A percentile compares a stretch with the other conserved stretches of the same genome.
phyloP scores from a whole-genome alignment of 2,329 filamentous ascomycete genomes.

The Xylariaceae sp. region DNA sequence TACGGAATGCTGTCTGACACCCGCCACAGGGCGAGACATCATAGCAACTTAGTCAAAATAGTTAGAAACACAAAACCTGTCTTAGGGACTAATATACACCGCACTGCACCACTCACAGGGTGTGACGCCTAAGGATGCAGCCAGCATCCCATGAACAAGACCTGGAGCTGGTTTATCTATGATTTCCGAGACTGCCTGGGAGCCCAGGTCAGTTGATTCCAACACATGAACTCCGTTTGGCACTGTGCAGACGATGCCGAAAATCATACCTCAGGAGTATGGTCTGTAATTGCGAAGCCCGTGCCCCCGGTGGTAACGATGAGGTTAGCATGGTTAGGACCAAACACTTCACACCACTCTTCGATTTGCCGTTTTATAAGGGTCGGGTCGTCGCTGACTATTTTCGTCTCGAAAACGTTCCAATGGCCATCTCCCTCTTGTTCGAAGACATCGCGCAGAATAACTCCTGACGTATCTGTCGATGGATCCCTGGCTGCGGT shows the following conservation, averaged over 20 bases:
- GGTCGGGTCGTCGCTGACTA: constrained; percentile 73
- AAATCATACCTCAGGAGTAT: constrained; percentile 74
- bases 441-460: constrained; percentile 67
- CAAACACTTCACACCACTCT: constrained; percentile 65
- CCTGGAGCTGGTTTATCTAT: constrained; percentile 85
- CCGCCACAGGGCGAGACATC: constrained; percentile 93
- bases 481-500: constrained; percentile 79
- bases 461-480: constrained; percentile 69
- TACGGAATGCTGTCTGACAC: constrained; percentile 75
- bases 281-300: constrained; percentile 81
- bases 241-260: neutral
- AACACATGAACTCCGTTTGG: neutral
- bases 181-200: constrained; percentile 71
- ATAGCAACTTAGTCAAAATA: constrained; percentile 67
- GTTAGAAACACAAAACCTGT: neutral
- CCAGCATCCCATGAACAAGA: constrained; percentile 91
- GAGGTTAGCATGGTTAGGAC: constrained; percentile 63
- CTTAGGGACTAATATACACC: neutral
- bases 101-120: constrained; percentile 64
- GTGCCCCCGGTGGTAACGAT: constrained; percentile 90
- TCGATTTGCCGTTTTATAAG: constrained; percentile 74
- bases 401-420: constrained; percentile 65
- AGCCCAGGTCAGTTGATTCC: constrained; percentile 1
- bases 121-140: constrained; percentile 78
- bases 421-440: constrained; percentile 68